Percentiles rank a stretch among this genome's conserved stretches.
These are phyloP conservation scores for Mycena latifolia DNA, from an alignment of 768 basidiomycete genomes.

Conservation along the genomic window DNA sequence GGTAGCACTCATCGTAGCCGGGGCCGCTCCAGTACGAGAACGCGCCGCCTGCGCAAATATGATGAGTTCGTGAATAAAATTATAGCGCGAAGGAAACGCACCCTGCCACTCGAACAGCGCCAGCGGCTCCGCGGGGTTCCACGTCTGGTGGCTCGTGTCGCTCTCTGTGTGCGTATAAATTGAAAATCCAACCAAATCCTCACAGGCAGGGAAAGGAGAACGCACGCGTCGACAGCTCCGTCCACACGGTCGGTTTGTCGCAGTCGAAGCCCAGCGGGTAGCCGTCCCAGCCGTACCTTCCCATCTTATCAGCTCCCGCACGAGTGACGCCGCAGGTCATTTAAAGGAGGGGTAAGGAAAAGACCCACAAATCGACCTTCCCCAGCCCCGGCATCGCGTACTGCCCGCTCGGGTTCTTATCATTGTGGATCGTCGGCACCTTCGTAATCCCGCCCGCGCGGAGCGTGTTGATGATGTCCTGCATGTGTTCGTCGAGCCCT, in stretches of 20 bases:
- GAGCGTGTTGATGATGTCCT: constrained; percentile 52
- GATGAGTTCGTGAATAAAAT: too few species aligned
- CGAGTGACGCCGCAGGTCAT: constrained; percentile 28
- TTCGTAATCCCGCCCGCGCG: constrained; percentile 52
- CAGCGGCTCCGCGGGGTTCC: constrained; percentile 52
- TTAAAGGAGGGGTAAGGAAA: not conserved
- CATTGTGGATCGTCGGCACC: constrained; percentile 53
- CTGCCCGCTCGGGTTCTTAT: constrained; percentile 46
- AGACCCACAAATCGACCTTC: constrained; percentile 50
- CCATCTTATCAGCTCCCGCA: not conserved
- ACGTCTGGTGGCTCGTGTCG: constrained; percentile 47
- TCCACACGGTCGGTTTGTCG: constrained; percentile 68
- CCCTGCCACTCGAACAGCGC: constrained; percentile 55
- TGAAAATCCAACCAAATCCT: not conserved
- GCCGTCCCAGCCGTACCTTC: constrained; percentile 58
- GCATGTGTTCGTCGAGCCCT: constrained; percentile 56
- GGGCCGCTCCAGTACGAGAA: constrained; percentile 56
- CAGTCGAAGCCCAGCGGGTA: constrained; percentile 79
- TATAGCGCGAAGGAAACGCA: constrained; percentile 6
- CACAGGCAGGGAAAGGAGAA: not conserved
- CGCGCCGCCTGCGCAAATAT: constrained; percentile 39
- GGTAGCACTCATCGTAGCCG: constrained; percentile 48
- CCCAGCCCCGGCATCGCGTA: constrained; percentile 45
- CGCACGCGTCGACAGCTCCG: constrained; percentile 51
- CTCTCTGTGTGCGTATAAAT: constrained; percentile 38